Evolutionary conservation across 2,329 filamentous ascomycete species (phyloP), one percentile per base, ranked within the genome.

Genomic region (Pseudogymnoascus sp.): DNA sequence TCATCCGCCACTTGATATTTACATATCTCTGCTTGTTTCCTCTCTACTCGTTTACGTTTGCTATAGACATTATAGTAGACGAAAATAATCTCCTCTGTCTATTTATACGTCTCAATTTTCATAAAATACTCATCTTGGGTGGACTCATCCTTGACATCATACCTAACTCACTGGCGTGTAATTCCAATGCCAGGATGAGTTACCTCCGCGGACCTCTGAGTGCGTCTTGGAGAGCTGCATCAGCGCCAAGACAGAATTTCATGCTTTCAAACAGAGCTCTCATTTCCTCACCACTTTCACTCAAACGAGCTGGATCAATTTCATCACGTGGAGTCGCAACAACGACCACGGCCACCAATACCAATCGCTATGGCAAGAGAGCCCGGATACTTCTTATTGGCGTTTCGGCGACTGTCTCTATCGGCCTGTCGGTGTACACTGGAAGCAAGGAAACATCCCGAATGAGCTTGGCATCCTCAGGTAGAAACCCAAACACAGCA

Each of bases 361-460:
- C 57, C 6, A 58, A 15, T 25, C 57, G 57, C 4, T 38, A 20
- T 38, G 57, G 57, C 15, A 58, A 38, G 22, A 33, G 57, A 58
- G 57, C 33, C 57, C 18, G 57, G 4, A 58, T 58, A 25, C 2
- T 58, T 58, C 57, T 58, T 22, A 58, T 58, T 12, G 57, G 33
- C 6, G 8, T 39, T 59, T 47, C 67, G 61, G 53, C 67, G 62
- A 33, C 62, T 61, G 38, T 68, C 62, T 38, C 38, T 39, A 53
- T 25, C n/a, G 57, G 57, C 1, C 57, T 58, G 12, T 58, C 57
- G 2, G 38, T 39, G 11, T 58, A 58, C 57, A 37, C 33, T 38
- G 33, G 57, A 9, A 2, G 12, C 18, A 36, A 58, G 33, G 36
- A 58, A 2, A 36, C 33, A 38, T 38, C 57, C 15, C 57, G 57